These are phyloP conservation scores for Giardia muris DNA, from an alignment of 208 protist species.

Conservation along the genomic window DNA sequence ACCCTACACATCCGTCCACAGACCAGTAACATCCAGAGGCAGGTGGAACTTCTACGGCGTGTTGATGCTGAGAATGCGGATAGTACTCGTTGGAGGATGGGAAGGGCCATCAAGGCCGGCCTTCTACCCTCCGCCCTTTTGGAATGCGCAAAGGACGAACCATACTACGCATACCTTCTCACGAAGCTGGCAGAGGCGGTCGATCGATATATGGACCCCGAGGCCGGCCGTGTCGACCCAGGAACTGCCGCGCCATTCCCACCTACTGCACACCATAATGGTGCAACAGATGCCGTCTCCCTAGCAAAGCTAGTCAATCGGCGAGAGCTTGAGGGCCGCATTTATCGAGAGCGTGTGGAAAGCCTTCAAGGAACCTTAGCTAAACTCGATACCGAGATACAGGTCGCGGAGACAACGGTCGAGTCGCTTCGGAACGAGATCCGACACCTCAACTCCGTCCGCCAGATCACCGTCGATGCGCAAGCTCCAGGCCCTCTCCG, in stretches of 20 bases:
- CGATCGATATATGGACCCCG: neutral
- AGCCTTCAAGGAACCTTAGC: neutral
- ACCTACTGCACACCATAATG: no score
- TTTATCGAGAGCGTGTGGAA: neutral
- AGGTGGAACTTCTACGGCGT: neutral
- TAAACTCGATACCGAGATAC: neutral
- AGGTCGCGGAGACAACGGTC: neutral
- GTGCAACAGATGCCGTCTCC: neutral
- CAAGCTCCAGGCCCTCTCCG: neutral
- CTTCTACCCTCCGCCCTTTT: neutral
- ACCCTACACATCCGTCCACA: neutral
- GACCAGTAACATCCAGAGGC: neutral
- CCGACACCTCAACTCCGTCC: neutral
- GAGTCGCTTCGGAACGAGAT: neutral
- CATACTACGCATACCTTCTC: neutral
- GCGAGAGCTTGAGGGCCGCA: neutral
- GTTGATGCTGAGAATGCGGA: neutral
- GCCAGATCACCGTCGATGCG: neutral
- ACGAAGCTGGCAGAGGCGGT: neutral
- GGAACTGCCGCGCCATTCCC: neutral
- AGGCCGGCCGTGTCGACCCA: neutral
- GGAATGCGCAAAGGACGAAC: neutral
- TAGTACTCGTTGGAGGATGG: neutral
- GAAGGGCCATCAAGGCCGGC: neutral
- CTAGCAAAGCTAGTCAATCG: neutral